Evolutionary conservation across 805 yeast genomes (phyloP).

Genomic region (Sungouiozyma intestinalis): DNA sequence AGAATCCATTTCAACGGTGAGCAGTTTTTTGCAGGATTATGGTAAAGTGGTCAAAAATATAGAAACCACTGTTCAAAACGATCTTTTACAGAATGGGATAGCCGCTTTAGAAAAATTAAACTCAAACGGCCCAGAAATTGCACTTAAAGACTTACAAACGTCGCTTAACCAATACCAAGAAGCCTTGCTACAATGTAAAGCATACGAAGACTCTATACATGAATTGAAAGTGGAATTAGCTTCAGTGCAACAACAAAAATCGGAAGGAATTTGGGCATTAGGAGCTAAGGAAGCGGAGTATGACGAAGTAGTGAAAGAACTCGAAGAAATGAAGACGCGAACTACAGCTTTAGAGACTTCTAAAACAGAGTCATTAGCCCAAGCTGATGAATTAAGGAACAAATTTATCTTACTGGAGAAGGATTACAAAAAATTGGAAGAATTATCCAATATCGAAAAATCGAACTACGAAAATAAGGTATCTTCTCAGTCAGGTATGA

Average conservation of each 20-base stretch:
- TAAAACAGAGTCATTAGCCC: background rate
- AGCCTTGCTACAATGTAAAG: conserved; percentile 7
- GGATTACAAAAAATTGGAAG: conserved; percentile 10
- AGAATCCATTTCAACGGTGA: background rate
- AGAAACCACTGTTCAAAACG: background rate
- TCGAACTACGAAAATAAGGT: conserved; percentile 29
- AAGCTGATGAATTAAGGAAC: background rate
- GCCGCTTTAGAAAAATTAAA: background rate
- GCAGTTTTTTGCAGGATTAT: background rate
- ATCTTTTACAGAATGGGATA: background rate
- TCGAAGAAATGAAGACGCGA: conserved; percentile 8
- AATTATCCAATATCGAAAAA: conserved; percentile 11
- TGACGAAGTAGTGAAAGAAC: conserved; percentile 9
- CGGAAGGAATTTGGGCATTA: conserved; percentile 14
- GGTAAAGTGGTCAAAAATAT: background rate
- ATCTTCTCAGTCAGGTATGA: conserved; percentile 28
- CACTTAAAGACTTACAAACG: background rate
- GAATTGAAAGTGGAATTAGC: conserved; percentile 14
- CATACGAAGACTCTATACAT: conserved; percentile 12
- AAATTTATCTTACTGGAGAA: conserved; percentile 2
- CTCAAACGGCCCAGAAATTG: background rate
- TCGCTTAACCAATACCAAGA: conserved; percentile 6
- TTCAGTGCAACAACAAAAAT: conserved; percentile 15
- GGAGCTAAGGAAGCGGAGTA: conserved; percentile 22
- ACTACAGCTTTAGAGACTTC: conserved; percentile 1